Evolutionary conservation across 1,284 basidiomycete genomes (phyloP).

Genomic region (Naganishia liquefaciens): DNA sequence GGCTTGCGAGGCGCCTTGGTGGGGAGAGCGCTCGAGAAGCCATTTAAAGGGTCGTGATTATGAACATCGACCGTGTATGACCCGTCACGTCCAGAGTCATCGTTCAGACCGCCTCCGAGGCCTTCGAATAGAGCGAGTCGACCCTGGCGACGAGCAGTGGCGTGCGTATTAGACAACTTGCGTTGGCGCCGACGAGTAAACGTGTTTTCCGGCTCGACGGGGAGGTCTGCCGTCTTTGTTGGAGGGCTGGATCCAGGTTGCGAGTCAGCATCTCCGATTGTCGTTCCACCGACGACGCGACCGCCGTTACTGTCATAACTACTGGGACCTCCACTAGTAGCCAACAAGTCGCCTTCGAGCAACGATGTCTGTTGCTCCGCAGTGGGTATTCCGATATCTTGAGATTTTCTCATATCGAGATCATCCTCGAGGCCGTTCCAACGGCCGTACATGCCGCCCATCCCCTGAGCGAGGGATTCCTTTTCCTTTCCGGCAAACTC

Average conservation of each 20-base stretch:
- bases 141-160: conserved; percentile 63
- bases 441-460: conserved; percentile 21
- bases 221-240: conserved; percentile 14
- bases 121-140: conserved; percentile 93
- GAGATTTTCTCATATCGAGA: conserved; percentile 14
- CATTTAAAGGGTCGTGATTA: conserved; percentile 35
- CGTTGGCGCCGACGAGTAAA: conserved; percentile 65
- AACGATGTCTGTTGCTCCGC: conserved; percentile 30
- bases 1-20: conserved; percentile 43
- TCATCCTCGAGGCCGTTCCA: conserved; percentile 30
- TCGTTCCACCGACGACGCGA: conserved; percentile 28
- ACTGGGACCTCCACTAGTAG: conserved; percentile 2
- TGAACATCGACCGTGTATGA: conserved; percentile 29
- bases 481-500: conserved; percentile 73
- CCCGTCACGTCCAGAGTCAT: conserved; percentile 5
- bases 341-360: conserved; percentile 24
- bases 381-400: conserved; percentile 43
- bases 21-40: conserved; percentile 28
- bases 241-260: conserved; percentile 16
- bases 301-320: conserved; percentile 25
- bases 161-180: conserved; percentile 77
- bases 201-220: conserved; percentile 21
- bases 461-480: conserved; percentile 53
- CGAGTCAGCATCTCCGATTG: conserved; percentile 27
- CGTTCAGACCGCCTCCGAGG: conserved; percentile 54